These are phyloP conservation scores for Omphalotus olearius DNA, from an alignment of 1,284 basidiomycete species.

Conservation along the genomic window DNA sequence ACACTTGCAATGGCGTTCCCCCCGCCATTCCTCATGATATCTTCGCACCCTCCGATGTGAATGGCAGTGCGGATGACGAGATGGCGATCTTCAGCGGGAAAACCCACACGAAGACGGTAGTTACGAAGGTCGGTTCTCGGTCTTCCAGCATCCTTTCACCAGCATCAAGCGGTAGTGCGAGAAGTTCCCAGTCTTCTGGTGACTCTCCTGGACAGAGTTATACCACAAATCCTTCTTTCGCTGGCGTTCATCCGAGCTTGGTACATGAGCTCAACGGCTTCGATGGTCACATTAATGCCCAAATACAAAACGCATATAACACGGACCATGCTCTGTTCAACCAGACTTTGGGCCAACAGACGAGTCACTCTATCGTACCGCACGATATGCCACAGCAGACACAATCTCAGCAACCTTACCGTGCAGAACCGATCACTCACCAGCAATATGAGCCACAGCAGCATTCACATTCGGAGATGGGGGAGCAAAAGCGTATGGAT, in stretches of 20 bases:
- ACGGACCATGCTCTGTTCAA: constrained; percentile 30
- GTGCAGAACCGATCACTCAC: constrained; percentile 16
- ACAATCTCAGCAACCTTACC: constrained; percentile 15
- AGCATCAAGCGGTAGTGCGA: constrained; percentile 8
- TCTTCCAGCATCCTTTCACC: constrained; percentile 16
- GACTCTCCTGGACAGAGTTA: constrained; percentile 18
- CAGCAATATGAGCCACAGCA: constrained; percentile 16
- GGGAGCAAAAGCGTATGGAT: constrained; percentile 10
- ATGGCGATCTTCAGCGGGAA: constrained; percentile 70
- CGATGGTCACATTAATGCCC: constrained; percentile 51
- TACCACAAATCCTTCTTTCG: constrained; percentile 36
- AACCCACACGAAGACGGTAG: constrained; percentile 58
- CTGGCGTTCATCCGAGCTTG: constrained; percentile 53
- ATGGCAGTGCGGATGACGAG: constrained; percentile 50
- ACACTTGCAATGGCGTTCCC: constrained; percentile 41
- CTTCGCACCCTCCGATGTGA: constrained; percentile 41
- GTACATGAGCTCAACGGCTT: constrained; percentile 56
- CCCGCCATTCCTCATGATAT: constrained; percentile 48
- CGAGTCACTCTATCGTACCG: not conserved
- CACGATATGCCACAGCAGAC: constrained; percentile 17
- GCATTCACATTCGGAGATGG: constrained; percentile 1
- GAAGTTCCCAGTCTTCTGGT: constrained; percentile 18
- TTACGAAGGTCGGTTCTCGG: constrained; percentile 32
- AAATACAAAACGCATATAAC: constrained; percentile 46
- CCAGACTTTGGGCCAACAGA: constrained; percentile 12